These are phyloP conservation scores for Elsinoe australis DNA, from an alignment of 2,329 filamentous ascomycete species.

Conservation along the genomic window DNA sequence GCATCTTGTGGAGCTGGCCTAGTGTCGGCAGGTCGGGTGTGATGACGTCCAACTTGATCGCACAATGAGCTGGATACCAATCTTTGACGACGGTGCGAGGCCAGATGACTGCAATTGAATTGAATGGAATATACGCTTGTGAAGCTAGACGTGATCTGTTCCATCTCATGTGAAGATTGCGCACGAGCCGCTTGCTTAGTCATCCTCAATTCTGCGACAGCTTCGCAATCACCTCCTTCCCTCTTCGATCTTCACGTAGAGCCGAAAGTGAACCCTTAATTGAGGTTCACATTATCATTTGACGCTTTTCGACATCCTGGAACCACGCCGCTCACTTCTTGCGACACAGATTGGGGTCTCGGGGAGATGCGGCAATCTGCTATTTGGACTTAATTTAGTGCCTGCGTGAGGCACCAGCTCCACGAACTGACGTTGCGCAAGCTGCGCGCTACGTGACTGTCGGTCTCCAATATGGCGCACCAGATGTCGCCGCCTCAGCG, in stretches of 20 bases:
- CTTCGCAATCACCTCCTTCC: slow-evolving; percentile 2
- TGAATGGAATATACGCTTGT: too few species aligned
- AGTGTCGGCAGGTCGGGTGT: too few species aligned
- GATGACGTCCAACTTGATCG: too few species aligned
- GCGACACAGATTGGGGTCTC: neutral
- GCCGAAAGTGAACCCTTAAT: neutral
- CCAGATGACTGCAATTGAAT: too few species aligned
- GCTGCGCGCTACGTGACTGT: neutral
- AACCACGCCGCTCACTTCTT: neutral
- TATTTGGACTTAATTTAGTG: slow-evolving; percentile 1
- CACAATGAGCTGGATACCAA: too few species aligned
- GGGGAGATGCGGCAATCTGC: neutral
- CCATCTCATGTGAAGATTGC: neutral
- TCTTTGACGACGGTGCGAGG: too few species aligned
- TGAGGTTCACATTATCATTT: neutral
- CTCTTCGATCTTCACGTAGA: neutral
- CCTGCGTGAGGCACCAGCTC: slow-evolving; percentile 11
- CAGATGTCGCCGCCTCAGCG: slow-evolving; percentile 26
- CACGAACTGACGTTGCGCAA: neutral
- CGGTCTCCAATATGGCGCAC: slow-evolving; percentile 18
- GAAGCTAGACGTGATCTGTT: too few species aligned
- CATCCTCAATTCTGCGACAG: slow-evolving; percentile 13
- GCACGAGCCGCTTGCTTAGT: slow-evolving; percentile 12
- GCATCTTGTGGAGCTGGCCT: too few species aligned
- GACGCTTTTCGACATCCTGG: neutral